Base-by-base conservation (phyloP, 139 green algal genomes). In the Yamagishiella unicocca region DNA sequence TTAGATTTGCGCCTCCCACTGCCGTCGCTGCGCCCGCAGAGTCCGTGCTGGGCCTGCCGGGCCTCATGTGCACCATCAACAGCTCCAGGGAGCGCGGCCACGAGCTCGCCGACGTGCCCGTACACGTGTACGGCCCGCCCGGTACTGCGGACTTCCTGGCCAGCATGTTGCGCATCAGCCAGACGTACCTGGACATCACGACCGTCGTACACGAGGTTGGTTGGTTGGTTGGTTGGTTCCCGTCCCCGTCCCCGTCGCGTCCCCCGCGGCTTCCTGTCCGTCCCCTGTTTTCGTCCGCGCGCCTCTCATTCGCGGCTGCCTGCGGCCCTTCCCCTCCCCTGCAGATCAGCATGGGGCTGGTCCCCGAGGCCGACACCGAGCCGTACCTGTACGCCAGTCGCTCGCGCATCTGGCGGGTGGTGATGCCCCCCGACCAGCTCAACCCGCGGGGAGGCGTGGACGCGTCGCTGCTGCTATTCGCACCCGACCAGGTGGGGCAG, bases 111-210 rank as follows among this genome's bases (percentile, higher is more conserved):
- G 94, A 97, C 90, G 90, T 96, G 29, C 96, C 96, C 1, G 46
- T 98, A 33, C 96, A 98, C 71, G 81, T 98, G 29, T 98, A 96
- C 74, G 96, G 94, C 7, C 96, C 96, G 4, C 83, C 83, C n/a
- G 96, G 96, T 33, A 83, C 95, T 5, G 92, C 91, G 2, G 88
- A 94, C 0, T 97, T 93, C 86, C 78, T 98, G 46, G 87, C 64
- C 19, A 84, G 70, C n/a, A 92, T 96, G 76, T 79, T 82, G 86
- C 78, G 85, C 46, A 80, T 97, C 33, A 96, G 93, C 5, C 90
- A 95, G 38, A 98, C 96, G 3, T 97, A 93, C 78, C 61, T 97
- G 50, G 89, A 94, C 64, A 94, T 96, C 89, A 95, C 92, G 0
- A 89, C 98, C 29, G 38, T 98, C n/a, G 89, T 98, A 27, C 90